Conservation (phyloP, 768 basidiomycete genomes). For the Lactarius trivialis region DNA sequence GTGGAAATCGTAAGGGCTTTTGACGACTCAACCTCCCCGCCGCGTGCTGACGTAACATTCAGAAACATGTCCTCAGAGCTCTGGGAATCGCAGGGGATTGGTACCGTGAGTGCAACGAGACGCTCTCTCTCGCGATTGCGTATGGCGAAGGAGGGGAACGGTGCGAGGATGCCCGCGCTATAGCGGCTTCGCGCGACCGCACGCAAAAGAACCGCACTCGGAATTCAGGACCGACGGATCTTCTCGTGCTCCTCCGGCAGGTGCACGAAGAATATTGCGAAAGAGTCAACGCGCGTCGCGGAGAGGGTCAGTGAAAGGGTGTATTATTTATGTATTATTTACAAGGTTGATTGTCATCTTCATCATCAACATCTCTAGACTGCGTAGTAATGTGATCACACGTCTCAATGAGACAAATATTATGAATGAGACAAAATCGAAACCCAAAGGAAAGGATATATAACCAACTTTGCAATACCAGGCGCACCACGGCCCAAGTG, state of each 20-base stretch:
- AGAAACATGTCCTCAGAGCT: constrained; percentile 13
- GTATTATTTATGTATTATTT: background rate
- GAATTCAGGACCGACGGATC: constrained; percentile 8
- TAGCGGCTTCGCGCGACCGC: constrained; percentile 14
- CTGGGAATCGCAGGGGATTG: constrained; percentile 14
- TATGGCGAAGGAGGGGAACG: constrained; percentile 13
- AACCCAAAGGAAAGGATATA: too few species aligned
- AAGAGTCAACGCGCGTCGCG: background rate
- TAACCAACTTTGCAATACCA: too few species aligned
- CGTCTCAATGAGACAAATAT: too few species aligned
- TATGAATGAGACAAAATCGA: too few species aligned
- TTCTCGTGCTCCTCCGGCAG: constrained; percentile 10
- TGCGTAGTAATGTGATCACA: too few species aligned
- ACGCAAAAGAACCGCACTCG: constrained; percentile 7
- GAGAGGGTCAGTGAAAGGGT: background rate
- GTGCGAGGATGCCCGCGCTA: constrained; percentile 8
- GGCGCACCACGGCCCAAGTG: too few species aligned
- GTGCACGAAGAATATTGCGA: constrained; percentile 14
- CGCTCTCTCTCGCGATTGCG: constrained; percentile 11
- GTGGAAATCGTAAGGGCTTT: constrained; percentile 6
- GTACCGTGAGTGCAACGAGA: constrained; percentile 19
- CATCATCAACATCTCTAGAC: too few species aligned
- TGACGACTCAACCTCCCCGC: background rate
- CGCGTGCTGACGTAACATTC: background rate
- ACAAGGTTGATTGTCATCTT: background rate